Conservation (phyloP, 148 eudicot species). For the Rhododendron henanense region DNA sequence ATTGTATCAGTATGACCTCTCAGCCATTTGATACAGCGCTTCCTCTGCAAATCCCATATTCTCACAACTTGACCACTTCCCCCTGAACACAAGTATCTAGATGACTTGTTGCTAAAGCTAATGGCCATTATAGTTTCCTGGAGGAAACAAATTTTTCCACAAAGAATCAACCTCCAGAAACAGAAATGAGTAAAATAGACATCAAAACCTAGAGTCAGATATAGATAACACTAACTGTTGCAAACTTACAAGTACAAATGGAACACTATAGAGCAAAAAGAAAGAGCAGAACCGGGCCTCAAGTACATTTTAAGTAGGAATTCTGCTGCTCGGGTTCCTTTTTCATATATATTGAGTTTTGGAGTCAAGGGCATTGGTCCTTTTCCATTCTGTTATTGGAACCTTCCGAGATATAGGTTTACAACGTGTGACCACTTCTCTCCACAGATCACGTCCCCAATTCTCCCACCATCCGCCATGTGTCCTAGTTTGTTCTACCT, state of each 20-base stretch:
- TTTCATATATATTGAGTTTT: neutral
- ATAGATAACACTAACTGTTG: neutral
- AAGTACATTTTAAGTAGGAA: neutral
- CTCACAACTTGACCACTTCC: constrained; percentile 86
- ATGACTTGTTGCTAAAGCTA: constrained; percentile 78
- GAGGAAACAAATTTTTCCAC: constrained; percentile 2
- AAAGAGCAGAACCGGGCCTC: neutral
- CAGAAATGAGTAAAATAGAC: neutral
- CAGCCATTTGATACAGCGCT: constrained; percentile 92
- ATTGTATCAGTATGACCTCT: constrained; percentile 84
- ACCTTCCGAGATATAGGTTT: neutral
- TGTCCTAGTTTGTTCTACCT: neutral
- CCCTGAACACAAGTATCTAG: constrained; percentile 85
- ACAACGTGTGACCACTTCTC: neutral
- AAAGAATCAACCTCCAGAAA: neutral
- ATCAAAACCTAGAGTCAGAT: neutral
- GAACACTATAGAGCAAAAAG: neutral
- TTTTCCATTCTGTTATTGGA: neutral
- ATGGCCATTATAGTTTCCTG: constrained; percentile 74
- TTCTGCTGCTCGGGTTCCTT: neutral
- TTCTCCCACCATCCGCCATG: neutral
- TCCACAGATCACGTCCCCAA: neutral
- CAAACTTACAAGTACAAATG: neutral
- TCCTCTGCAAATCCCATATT: constrained; percentile 94
- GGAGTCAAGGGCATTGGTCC: neutral